Percentiles rank a stretch among this genome's conserved stretches.
Evolutionary conservation across 2,329 filamentous ascomycete genomes (phyloP).

Genomic region (Aureobasidium leucospermi): DNA sequence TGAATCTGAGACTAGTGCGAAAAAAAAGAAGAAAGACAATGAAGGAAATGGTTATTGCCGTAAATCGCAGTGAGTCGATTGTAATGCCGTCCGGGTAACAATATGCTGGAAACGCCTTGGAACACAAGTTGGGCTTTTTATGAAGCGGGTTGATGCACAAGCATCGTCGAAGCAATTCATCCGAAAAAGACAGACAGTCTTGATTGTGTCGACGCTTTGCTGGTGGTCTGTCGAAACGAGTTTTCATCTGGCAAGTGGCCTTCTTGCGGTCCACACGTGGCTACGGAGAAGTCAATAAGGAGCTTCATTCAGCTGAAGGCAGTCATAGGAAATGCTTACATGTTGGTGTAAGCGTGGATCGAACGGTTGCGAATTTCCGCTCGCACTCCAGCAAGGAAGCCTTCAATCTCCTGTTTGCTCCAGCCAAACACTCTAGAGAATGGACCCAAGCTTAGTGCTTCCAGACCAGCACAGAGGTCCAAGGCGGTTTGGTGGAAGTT

Average conservation of each 20-base stretch:
- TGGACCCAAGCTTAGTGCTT: slow-evolving; percentile 65
- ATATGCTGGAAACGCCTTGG: slow-evolving; percentile 2
- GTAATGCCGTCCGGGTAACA: slow-evolving; percentile 4
- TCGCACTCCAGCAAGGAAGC: slow-evolving; percentile 56
- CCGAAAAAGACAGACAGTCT: background rate
- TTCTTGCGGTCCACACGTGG: slow-evolving; percentile 42
- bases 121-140: background rate
- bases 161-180: background rate
- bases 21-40: background rate
- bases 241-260: slow-evolving; percentile 27
- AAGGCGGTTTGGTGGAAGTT: slow-evolving; percentile 79
- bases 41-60: background rate
- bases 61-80: background rate
- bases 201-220: background rate
- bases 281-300: slow-evolving; percentile 24
- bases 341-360: slow-evolving; percentile 64
- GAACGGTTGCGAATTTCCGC: slow-evolving; percentile 61
- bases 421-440: slow-evolving; percentile 32
- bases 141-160: background rate
- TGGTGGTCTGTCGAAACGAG: background rate
- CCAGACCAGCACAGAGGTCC: slow-evolving; percentile 55
- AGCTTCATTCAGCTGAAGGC: slow-evolving; percentile 17
- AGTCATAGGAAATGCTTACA: slow-evolving; percentile 52
- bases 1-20: background rate
- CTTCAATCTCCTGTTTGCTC: slow-evolving; percentile 51